Base-by-base conservation (phyloP, 352 stramenopile genomes). In the Globisporangium cystogenes region DNA sequence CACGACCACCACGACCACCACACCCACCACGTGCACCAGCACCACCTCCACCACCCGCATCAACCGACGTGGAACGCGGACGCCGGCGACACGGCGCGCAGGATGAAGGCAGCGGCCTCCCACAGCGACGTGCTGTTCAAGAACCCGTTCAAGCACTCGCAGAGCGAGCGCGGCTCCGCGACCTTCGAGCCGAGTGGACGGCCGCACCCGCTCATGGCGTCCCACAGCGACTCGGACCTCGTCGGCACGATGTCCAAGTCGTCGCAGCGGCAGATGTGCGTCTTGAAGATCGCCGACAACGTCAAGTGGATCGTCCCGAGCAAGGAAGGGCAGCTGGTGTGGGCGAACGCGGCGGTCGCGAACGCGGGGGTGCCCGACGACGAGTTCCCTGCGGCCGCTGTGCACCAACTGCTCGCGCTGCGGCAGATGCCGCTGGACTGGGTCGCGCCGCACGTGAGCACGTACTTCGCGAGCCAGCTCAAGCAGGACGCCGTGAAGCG, bases 391-490 rank as follows among this genome's bases (percentile, higher is more conserved):
- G 53, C 58, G 31, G 46, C 63, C 5, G 55, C 68, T 0, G 60
- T 87, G 36, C 66, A 77, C 37, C 65, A 69, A 18, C 52, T 87
- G 15, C 48, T 87, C 7, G 61, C 51, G 14, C 46, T 76, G 3
- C 64, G 59, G 14, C 62, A 62, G 21, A 67, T 88, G 35, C 74
- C 79, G 7, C 59, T 93, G 31, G 76, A 88, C 29, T 82, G 63
- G 67, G 56, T 90, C 20, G 82, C 74, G 5, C 79, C 77, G 1
- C 72, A 84, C 46, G 67, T 90, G 26, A 86, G 79, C 48, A 72
- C 74, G n/a, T 93, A 81, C 57, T 93, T 93, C 63, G 82, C 79
- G 20, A 74, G 76, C n/a, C 75, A 85, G 51, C 57, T 93, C 2
- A 79, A 86, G 49, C 60, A 65, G 35, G 77, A 86, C 44, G 82